phyloP scores from a whole-genome alignment of 1,139 yeast species.

The Yamadazyma sp. region DNA sequence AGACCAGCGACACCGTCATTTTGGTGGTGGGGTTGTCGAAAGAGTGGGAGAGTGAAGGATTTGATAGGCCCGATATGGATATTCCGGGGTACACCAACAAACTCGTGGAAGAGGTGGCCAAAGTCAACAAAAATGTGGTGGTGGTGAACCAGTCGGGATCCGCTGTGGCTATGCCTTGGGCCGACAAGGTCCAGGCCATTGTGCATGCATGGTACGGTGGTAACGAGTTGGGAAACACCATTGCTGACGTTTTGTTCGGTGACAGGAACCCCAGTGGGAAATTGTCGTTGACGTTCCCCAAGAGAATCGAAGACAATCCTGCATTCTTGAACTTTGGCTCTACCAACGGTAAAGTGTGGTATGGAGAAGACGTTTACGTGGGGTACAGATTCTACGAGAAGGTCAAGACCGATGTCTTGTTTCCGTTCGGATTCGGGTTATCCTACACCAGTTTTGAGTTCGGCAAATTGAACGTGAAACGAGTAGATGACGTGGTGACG shows the following conservation, averaged over 20 bases:
- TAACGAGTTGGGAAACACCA: conserved; percentile 24
- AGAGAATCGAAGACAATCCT: conserved; percentile 42
- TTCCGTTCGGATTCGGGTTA: conserved; percentile 63
- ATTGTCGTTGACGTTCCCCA: conserved; percentile 46
- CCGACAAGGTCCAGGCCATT: conserved; percentile 43
- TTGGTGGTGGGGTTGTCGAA: conserved; percentile 42
- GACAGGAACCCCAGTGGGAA: conserved; percentile 31
- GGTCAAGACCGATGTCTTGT: conserved; percentile 43
- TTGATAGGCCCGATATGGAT: conserved; percentile 32
- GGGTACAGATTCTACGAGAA: conserved; percentile 64
- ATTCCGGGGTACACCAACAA: conserved; percentile 52
- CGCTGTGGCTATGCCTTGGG: conserved; percentile 64
- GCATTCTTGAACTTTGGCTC: conserved; percentile 39
- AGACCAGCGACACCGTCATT: conserved; percentile 35
- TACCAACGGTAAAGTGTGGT: conserved; percentile 50
- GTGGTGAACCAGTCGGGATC: conserved; percentile 63
- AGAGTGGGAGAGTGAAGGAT: conserved; percentile 41
- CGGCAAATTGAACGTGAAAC: conserved; percentile 16
- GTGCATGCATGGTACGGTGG: conserved; percentile 52
- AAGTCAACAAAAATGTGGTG: conserved; percentile 51
- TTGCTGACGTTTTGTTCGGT: conserved; percentile 26
- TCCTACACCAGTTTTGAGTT: conserved; percentile 52
- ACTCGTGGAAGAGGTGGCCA: conserved; percentile 44
- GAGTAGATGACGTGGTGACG: conserved; percentile 15
- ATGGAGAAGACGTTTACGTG: conserved; percentile 57